Evolutionary conservation across 2,329 filamentous ascomycete genomes (phyloP).

Genomic region (Fusarium abutilonis): DNA sequence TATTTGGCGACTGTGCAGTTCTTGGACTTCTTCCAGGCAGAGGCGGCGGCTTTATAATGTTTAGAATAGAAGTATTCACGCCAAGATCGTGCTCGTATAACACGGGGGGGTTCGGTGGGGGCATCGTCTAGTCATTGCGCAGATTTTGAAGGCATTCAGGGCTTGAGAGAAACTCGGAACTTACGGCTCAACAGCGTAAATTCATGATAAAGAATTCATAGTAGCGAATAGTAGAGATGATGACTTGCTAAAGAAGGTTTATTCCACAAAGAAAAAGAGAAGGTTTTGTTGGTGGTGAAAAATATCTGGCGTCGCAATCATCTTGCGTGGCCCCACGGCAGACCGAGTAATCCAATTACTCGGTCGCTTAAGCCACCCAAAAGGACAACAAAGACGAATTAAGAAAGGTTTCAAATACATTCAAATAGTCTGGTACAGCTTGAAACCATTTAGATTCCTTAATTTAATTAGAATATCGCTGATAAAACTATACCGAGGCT

Average conservation of each 20-base stretch:
- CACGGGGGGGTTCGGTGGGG: slow-evolving; percentile 39
- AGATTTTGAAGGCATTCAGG: background rate
- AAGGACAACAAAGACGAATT: background rate
- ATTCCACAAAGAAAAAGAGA: slow-evolving; percentile 7
- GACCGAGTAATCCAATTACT: slow-evolving; percentile 43
- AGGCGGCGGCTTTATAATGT: slow-evolving; percentile 50
- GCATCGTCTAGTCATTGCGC: slow-evolving; percentile 44
- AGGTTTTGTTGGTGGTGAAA: slow-evolving; percentile 26
- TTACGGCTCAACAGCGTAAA: slow-evolving; percentile 15
- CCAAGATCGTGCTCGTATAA: slow-evolving; percentile 27
- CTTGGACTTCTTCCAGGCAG: slow-evolving; percentile 47
- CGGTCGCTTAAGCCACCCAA: slow-evolving; percentile 37
- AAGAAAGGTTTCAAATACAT: background rate
- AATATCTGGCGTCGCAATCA: slow-evolving; percentile 47
- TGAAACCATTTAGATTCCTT: background rate
- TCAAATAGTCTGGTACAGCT: background rate
- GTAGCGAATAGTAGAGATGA: background rate
- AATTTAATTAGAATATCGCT: background rate
- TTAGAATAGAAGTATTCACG: slow-evolving; percentile 30
- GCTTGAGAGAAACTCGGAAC: background rate
- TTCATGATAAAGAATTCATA: slow-evolving; percentile 10
- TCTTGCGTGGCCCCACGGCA: slow-evolving; percentile 49
- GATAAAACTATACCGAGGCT: background rate
- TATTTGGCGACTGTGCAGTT: slow-evolving; percentile 44
- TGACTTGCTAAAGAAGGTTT: background rate